Evolutionary conservation across 2,329 filamentous ascomycete genomes (phyloP).

Genomic region (Exophiala sideris): DNA sequence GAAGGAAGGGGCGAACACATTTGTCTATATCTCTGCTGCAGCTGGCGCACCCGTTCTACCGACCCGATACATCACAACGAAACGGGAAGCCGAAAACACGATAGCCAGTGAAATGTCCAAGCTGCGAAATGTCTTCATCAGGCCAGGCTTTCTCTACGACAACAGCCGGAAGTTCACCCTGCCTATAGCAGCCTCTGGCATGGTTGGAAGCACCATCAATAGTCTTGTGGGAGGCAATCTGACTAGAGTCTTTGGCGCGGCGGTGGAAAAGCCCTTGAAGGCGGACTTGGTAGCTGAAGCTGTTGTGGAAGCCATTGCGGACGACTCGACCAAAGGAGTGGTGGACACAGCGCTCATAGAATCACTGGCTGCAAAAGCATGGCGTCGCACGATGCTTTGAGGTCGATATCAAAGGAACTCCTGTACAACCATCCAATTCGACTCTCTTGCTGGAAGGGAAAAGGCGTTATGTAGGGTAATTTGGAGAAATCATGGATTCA

Average conservation of each 20-base stretch:
- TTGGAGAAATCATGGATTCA: background rate
- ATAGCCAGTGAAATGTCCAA: slow-evolving; percentile 69
- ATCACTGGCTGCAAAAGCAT: slow-evolving; percentile 72
- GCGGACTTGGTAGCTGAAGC: slow-evolving; percentile 85
- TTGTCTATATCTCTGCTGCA: slow-evolving; percentile 86
- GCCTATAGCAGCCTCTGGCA: slow-evolving; percentile 75
- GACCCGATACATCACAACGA: slow-evolving; percentile 80
- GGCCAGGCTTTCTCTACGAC: slow-evolving; percentile 89
- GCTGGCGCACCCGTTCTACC: slow-evolving; percentile 83
- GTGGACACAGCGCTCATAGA: slow-evolving; percentile 80
- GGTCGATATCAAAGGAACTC: background rate
- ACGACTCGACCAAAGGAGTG: slow-evolving; percentile 68
- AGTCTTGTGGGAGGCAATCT: slow-evolving; percentile 71
- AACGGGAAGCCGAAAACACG: slow-evolving; percentile 79
- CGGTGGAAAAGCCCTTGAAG: slow-evolving; percentile 80
- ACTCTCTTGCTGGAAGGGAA: background rate
- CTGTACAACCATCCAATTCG: slow-evolving; percentile 1
- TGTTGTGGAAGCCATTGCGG: slow-evolving; percentile 78
- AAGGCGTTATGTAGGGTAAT: background rate
- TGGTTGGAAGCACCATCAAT: slow-evolving; percentile 73
- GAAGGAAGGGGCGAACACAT: slow-evolving; percentile 62
- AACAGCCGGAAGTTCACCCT: slow-evolving; percentile 75
- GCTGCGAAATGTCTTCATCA: slow-evolving; percentile 76
- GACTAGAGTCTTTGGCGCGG: slow-evolving; percentile 73
- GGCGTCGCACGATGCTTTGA: slow-evolving; percentile 86